Conservation (phyloP, 176 grass and related monocot genomes). For the Puccinellia tenuiflora region DNA sequence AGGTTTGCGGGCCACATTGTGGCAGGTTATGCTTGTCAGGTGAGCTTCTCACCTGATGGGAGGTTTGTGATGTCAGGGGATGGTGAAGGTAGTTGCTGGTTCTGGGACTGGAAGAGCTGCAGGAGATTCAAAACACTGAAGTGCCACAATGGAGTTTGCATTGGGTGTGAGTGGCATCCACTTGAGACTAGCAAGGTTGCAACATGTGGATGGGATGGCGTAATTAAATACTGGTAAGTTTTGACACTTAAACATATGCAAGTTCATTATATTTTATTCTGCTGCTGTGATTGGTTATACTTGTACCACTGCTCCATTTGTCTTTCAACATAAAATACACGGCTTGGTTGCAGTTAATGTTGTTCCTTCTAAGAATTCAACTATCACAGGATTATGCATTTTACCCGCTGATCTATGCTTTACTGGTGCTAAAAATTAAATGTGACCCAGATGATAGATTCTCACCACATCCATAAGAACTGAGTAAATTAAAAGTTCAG, state of each 20-base stretch:
- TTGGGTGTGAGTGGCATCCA: constrained; percentile 94
- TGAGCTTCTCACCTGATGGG: constrained; percentile 96
- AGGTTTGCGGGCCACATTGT: constrained; percentile 94
- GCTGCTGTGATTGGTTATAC: not conserved
- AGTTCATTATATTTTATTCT: not conserved
- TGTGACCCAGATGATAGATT: not conserved
- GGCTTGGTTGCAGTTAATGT: not conserved
- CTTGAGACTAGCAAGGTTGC: constrained; percentile 92
- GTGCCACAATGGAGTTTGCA: constrained; percentile 92
- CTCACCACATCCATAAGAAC: not conserved
- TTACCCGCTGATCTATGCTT: not conserved
- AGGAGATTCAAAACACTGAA: constrained; percentile 80
- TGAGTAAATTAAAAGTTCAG: not conserved
- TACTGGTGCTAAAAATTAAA: not conserved
- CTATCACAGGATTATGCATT: not conserved
- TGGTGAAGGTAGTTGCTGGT: constrained; percentile 96
- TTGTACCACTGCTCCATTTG: not conserved
- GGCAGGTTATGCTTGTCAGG: constrained; percentile 96
- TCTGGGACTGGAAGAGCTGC: constrained; percentile 99
- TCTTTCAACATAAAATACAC: not conserved
- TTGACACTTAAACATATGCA: constrained; percentile 5
- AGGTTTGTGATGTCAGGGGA: constrained; percentile 95
- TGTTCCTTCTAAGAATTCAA: not conserved
- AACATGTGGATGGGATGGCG: constrained; percentile 92
- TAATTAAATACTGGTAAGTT: constrained; percentile 96